phyloP scores from a whole-genome alignment of 257 asterid species.

The Striga asiatica region DNA sequence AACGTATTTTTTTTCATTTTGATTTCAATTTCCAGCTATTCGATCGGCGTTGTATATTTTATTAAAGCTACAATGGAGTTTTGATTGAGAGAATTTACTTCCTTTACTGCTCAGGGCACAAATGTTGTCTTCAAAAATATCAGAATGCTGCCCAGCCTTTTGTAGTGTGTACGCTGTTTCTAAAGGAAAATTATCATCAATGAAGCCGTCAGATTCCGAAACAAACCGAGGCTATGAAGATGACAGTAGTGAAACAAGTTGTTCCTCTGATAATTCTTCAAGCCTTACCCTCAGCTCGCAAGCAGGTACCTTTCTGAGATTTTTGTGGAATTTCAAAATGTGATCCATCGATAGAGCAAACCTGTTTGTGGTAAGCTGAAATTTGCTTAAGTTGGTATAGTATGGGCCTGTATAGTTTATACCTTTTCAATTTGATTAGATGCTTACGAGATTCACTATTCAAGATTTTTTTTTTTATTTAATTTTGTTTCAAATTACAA shows the following conservation, averaged over 20 bases:
- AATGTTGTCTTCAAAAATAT: slow-evolving; percentile 51
- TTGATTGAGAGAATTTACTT: not conserved
- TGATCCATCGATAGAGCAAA: too few relatives aligned
- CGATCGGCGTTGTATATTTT: not conserved
- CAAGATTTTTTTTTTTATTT: not conserved
- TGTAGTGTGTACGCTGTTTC: slow-evolving; percentile 75
- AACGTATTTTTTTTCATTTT: too few relatives aligned
- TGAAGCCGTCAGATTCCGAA: slow-evolving; percentile 58
- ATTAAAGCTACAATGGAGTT: not conserved
- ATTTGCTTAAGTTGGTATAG: not conserved
- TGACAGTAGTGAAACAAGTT: slow-evolving; percentile 39
- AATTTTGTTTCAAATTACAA: not conserved
- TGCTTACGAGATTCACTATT: not conserved
- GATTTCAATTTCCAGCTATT: too few relatives aligned
- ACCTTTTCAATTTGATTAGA: not conserved
- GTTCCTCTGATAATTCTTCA: slow-evolving; percentile 37
- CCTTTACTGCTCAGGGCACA: slow-evolving; percentile 32
- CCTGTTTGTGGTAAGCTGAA: too few relatives aligned
- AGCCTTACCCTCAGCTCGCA: slow-evolving; percentile 30
- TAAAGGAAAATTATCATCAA: slow-evolving; percentile 62
- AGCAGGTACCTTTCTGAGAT: slow-evolving; percentile 35
- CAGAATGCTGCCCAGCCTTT: slow-evolving; percentile 41
- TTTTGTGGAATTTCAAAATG: too few relatives aligned
- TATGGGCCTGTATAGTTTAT: not conserved
- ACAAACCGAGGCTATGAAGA: slow-evolving; percentile 35